Evolutionary conservation across 2,329 filamentous ascomycete species (phyloP), one percentile per base, ranked within the genome.

Genomic region (Botrytis elliptica): DNA sequence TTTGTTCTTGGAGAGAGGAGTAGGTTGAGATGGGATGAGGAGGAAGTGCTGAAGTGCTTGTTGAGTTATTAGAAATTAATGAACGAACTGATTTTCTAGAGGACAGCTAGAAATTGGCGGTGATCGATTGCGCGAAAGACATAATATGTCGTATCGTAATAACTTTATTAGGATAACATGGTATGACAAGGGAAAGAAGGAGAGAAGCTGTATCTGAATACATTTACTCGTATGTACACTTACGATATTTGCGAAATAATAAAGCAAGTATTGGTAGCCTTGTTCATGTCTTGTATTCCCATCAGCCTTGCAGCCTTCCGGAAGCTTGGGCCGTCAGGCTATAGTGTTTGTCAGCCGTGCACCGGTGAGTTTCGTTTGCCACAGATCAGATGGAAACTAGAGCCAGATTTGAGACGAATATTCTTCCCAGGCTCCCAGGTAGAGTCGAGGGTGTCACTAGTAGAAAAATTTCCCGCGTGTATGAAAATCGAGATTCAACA

Each of bases 261-360:
- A 20, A 36, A 36, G 12, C 4, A 22, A n/a, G 44, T 33, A 33
- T 4, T 33, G 33, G 33, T n/a, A 67, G 33, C 64, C 64, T 52
- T 52, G 44, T 14, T 20, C 8, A 38, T 52, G 1, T 55, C 12
- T 55, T 55, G 12, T 5, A 10, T 49, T 36, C 14, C 29, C 22
- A 38, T 49, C 64, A 66, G 64, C 64, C 64, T 66, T 25, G 64
- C 49, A 67, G 33, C 44, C 33, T 66, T 52, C 16, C 44, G 4
- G 7, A 29, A n/a, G 64, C 33, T 67, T 9, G 12, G 44, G 49
- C 64, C 44, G 29, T 49, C 14, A 10, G 44, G n/a, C n/a, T 8
- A 29, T 16, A 7, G 12, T 3, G 29, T 18, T 6, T 18, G 7
- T 18, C 52, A 57, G 52, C 52, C 52, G 52, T n/a, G 14, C n/a